A percentile compares a stretch with the other conserved stretches of the same genome.
Evolutionary conservation across 2,329 filamentous ascomycete species (phyloP).

Genomic region (Neonectria ditissima): DNA sequence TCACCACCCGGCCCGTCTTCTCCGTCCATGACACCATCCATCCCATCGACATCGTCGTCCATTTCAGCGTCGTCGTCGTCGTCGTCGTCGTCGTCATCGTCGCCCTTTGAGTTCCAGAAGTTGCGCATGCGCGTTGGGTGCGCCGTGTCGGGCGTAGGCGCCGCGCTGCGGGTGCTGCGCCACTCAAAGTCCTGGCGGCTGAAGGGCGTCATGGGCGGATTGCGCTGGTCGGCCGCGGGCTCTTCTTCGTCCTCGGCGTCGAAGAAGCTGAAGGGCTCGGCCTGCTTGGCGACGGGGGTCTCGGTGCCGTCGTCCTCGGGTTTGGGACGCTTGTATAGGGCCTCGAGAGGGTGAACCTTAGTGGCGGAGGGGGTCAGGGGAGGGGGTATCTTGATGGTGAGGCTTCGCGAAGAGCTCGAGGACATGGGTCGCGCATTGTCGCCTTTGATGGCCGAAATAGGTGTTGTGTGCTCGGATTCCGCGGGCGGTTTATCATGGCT

Average conservation of each 20-base stretch:
- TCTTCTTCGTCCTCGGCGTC: slow-evolving; percentile 59
- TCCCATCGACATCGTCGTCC: slow-evolving; percentile 47
- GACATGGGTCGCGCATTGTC: slow-evolving; percentile 59
- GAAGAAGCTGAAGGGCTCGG: slow-evolving; percentile 84
- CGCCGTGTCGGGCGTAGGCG: slow-evolving; percentile 94
- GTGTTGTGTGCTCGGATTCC: slow-evolving; percentile 35
- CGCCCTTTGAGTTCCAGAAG: slow-evolving; percentile 62
- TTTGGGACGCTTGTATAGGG: slow-evolving; percentile 84
- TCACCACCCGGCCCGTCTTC: slow-evolving; percentile 45
- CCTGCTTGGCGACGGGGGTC: slow-evolving; percentile 51
- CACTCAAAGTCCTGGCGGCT: slow-evolving; percentile 82
- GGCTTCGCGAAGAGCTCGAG: slow-evolving; percentile 60
- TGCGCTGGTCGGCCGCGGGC: slow-evolving; percentile 48
- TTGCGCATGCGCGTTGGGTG: slow-evolving; percentile 75
- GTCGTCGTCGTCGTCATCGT: slow-evolving; percentile 55
- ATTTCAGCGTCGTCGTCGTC: slow-evolving; percentile 58
- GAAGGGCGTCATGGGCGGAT: slow-evolving; percentile 81
- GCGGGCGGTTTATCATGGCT: slow-evolving; percentile 30
- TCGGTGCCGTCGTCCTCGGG: slow-evolving; percentile 53
- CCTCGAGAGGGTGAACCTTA: slow-evolving; percentile 85
- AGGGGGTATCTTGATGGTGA: slow-evolving; percentile 68
- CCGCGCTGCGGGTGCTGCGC: slow-evolving; percentile 84
- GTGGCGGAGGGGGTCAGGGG: slow-evolving; percentile 60
- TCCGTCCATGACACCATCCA: slow-evolving; percentile 47
- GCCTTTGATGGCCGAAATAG: slow-evolving; percentile 42